A percentile compares a stretch with the other conserved stretches of the same genome.
Evolutionary conservation across 768 basidiomycete genomes (phyloP).

Genomic region (Macrolepiota dolichaula): DNA sequence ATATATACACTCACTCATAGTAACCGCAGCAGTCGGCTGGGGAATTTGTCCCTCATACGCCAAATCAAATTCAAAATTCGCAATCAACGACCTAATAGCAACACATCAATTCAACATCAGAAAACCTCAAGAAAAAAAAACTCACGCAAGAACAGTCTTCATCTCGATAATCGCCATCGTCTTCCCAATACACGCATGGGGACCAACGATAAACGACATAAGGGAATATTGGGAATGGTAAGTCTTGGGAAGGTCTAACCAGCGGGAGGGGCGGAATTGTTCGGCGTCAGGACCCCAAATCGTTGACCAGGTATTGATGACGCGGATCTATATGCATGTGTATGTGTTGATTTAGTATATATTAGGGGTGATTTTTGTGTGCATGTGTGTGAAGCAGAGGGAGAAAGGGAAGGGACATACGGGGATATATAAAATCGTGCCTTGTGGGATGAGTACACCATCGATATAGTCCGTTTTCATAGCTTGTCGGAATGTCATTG

Average conservation of each 20-base stretch:
- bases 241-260: constrained; percentile 35
- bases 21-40: constrained; percentile 29
- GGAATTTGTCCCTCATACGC: constrained; percentile 32
- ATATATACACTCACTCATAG: constrained; percentile 36
- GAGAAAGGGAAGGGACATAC: constrained; percentile 21
- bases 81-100: constrained; percentile 26
- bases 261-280: constrained; percentile 44
- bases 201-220: constrained; percentile 41
- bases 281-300: constrained; percentile 52
- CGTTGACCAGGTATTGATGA: constrained; percentile 45
- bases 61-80: constrained; percentile 39
- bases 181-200: constrained; percentile 44
- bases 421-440: constrained; percentile 41
- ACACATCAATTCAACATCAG: background rate
- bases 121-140: background rate
- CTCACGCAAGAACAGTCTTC: constrained; percentile 40
- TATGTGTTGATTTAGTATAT: background rate
- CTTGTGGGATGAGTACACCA: constrained; percentile 38
- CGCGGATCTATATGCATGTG: constrained; percentile 35
- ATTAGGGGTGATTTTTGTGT: background rate
- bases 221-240: constrained; percentile 34
- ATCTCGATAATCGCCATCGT: constrained; percentile 48
- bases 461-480: constrained; percentile 38
- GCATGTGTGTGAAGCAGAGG: too few species aligned
- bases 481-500: constrained; percentile 34